Percentiles rank a stretch among this genome's conserved stretches.
Evolutionary conservation across 106 monocot species (phyloP).

Genomic region (Vanilla planifolia): DNA sequence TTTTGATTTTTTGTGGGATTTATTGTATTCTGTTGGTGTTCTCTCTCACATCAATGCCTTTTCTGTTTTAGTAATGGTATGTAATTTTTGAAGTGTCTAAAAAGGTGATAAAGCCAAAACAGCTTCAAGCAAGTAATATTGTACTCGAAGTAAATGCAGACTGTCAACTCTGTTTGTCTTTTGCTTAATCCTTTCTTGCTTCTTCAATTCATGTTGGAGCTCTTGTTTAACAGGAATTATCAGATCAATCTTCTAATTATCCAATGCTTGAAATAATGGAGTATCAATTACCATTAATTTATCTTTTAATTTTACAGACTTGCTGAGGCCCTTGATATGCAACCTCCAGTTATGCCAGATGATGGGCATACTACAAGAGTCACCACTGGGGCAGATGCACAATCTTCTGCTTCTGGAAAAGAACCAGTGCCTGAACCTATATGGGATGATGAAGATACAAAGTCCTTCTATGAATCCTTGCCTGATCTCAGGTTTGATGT

Average conservation of each 20-base stretch:
- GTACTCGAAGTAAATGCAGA: no score
- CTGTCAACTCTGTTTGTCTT: no score
- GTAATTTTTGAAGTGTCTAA: no score
- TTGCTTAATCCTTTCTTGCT: not conserved
- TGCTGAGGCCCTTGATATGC: conserved; percentile 94
- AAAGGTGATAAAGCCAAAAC: no score
- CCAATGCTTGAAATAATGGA: not conserved
- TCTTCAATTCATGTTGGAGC: not conserved
- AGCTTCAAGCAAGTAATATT: no score
- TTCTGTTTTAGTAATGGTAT: no score
- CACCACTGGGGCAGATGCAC: conserved; percentile 52
- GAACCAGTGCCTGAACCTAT: conserved; percentile 68
- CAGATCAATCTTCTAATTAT: not conserved
- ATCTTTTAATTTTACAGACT: conserved; percentile 39
- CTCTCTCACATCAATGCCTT: no score
- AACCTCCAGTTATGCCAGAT: conserved; percentile 92
- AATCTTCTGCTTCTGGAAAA: conserved; percentile 71
- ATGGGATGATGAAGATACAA: conserved; percentile 99
- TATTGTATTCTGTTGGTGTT: no score
- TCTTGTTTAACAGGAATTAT: not conserved
- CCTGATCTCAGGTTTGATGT: conserved; percentile 85
- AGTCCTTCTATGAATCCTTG: conserved; percentile 88
- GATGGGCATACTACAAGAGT: conserved; percentile 95
- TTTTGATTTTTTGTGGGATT: no score
- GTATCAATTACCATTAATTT: not conserved